Base-by-base conservation (phyloP, 148 eudicot species). In the Heliamphora exappendiculata region DNA sequence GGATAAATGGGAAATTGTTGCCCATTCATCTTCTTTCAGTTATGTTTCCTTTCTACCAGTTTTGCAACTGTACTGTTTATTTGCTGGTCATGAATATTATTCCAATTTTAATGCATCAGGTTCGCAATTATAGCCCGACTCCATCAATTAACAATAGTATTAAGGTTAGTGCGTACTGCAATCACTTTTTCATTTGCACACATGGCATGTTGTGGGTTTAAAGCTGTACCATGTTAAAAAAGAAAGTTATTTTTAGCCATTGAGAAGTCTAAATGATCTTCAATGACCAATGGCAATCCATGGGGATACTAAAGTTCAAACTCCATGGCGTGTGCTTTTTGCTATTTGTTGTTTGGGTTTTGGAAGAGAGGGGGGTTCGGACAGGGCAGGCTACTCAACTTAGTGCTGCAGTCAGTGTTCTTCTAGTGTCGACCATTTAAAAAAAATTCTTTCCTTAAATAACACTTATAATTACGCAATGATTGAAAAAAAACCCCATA, bases 91-190 rank as follows among this genome's bases (percentile, higher is more conserved):
- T 55, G 41, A 68, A 37, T 42, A 19, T 57, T 69, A 58, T 44
- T 71, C 29, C 44, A 57, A 8, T 65, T 79, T 64, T 77, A 57
- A 53, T 84, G 78, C 41, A 74, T 70, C 88, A 92, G 98, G 98
- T 95, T 49, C 90, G 93, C 76, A 95, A 92, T 85, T 91, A 89
- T 78, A 81, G 85, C 73, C 96, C 93, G 0, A 73, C 82, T 37
- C 97, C 98, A 74, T 72, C 96, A 70, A 85, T 95, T 44, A 95
- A 95, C 88, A 95, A 89, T 73, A 95, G 97, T 76, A 95, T 95
- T 72, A 95, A 95, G 98, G 98, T 93, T 66, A 55, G 86, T 81
- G 28, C 19, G 9, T 53, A 6, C 66, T 10, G 51, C 58, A 45
- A 24, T 45, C 8, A 44, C 39, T 39, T 16, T 70, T 2, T 47